Percentiles rank a stretch among this genome's conserved stretches.
Evolutionary conservation across 2,329 filamentous ascomycete species (phyloP).

Genomic region (Escovopsis sp.): DNA sequence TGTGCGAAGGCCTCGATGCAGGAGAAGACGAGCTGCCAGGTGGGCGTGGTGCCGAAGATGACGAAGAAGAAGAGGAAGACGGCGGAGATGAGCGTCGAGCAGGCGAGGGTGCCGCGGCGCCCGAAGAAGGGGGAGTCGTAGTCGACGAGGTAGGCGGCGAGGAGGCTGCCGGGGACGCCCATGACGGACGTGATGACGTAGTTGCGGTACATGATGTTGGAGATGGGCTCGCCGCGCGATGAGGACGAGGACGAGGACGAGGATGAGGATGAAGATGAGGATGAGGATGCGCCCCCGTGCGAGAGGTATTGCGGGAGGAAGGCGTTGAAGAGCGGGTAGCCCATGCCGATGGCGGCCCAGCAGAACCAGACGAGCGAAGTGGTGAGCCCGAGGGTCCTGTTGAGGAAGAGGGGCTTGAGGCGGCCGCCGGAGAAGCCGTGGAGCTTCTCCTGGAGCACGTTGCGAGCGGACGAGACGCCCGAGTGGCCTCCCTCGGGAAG

Average conservation of each 20-base stretch:
- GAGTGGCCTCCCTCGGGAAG: neutral
- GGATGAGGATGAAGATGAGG: slow-evolving; percentile 16
- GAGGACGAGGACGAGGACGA: too few relatives aligned
- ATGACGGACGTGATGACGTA: slow-evolving; percentile 67
- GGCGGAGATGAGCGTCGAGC: slow-evolving; percentile 51
- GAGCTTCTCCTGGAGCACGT: slow-evolving; percentile 42
- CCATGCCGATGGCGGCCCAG: slow-evolving; percentile 74
- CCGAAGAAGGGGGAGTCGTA: slow-evolving; percentile 45
- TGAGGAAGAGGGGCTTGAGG: slow-evolving; percentile 49
- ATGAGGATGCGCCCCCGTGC: slow-evolving; percentile 17
- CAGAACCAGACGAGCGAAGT: slow-evolving; percentile 56
- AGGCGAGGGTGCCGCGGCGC: slow-evolving; percentile 56
- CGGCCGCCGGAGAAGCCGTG: slow-evolving; percentile 51
- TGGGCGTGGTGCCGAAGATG: slow-evolving; percentile 38
- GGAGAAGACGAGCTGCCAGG: slow-evolving; percentile 47
- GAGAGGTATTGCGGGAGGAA: slow-evolving; percentile 80
- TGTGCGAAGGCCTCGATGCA: slow-evolving; percentile 57
- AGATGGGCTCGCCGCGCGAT: slow-evolving; percentile 15
- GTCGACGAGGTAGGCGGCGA: slow-evolving; percentile 59
- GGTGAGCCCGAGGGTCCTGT: slow-evolving; percentile 33
- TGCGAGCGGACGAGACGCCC: slow-evolving; percentile 10
- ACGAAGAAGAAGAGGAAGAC: slow-evolving; percentile 55
- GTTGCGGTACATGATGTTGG: slow-evolving; percentile 52
- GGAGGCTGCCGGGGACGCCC: slow-evolving; percentile 61
- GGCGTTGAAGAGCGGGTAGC: slow-evolving; percentile 76